A percentile compares a stretch with the other conserved stretches of the same genome.
Evolutionary conservation across 2,329 filamentous ascomycete species (phyloP).

Genomic region (Ophiostoma populinum): DNA sequence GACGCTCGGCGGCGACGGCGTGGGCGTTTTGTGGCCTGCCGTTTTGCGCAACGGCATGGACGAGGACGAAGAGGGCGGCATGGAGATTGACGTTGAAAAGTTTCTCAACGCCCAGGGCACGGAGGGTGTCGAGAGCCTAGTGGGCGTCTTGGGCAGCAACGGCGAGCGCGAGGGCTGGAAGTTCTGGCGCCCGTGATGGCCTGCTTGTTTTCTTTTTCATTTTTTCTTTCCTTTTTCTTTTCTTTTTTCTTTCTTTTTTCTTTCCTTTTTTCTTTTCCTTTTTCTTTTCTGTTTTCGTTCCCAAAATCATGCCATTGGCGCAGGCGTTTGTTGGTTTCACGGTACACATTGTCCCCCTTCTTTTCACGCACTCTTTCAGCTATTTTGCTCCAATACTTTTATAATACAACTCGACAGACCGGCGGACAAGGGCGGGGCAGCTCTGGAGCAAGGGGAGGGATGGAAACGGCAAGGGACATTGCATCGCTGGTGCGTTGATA

Average conservation of each 20-base stretch:
- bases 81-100: slow-evolving; percentile 78
- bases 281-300: background rate
- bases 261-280: background rate
- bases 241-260: background rate
- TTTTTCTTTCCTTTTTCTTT: background rate
- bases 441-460: no score
- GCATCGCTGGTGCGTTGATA: no score
- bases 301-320: background rate
- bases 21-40: slow-evolving; percentile 87
- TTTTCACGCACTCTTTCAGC: no score
- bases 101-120: slow-evolving; percentile 70
- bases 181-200: slow-evolving; percentile 41
- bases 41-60: slow-evolving; percentile 72
- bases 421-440: no score
- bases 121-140: slow-evolving; percentile 71
- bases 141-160: slow-evolving; percentile 55
- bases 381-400: no score
- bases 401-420: no score
- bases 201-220: background rate
- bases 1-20: slow-evolving; percentile 79
- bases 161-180: slow-evolving; percentile 70
- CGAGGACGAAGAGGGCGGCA: slow-evolving; percentile 61
- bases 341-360: no score
- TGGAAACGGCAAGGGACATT: no score
- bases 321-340: background rate